Base-by-base conservation (phyloP, 257 asterid species). In the Lantana camara region DNA sequence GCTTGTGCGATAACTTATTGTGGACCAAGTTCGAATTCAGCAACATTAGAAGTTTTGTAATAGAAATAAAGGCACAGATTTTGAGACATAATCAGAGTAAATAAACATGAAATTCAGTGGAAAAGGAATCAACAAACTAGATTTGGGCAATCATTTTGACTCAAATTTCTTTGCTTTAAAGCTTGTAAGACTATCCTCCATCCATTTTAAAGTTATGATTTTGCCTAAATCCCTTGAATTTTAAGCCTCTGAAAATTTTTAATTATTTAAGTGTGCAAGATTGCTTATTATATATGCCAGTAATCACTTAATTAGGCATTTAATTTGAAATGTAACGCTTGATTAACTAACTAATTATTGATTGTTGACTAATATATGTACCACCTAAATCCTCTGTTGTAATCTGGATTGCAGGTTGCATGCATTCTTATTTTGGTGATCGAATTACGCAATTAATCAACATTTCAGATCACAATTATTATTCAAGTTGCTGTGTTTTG, bases 121-220 rank as follows among this genome's bases (percentile, higher is more conserved):
- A n/a, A n/a, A n/a, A n/a, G n/a, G n/a, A n/a, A n/a, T n/a, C n/a
- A n/a, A n/a, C n/a, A 55, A 64, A 42, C 17, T 27, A 37, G 37
- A 27, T 42, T 34, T 66, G 37, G 40, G 41, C 73, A 51, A 66
- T 60, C 67, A 61, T 58, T 61, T 49, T 29, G 67, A 40, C 58
- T 62, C 38, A 56, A 62, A 2, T 73, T 67, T 44, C 71, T 73
- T 67, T 30, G 70, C 70, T 62, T 73, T 61, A 37, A 73, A 73
- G 78, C 9, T 24, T 73, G 34, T 68, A 30, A 42, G 21, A 60
- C 61, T 62, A 72, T 47, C 73, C 73, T 65, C 65, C 13, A 50
- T 60, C 73, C 32, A 60, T 46, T 15, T 45, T 40, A 35, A 4
- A 42, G 61, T 44, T 19, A 66, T 37, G 51, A 46, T 37, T 46